phyloP scores from a whole-genome alignment of 768 basidiomycete species.

The Pleurotus giganteus region DNA sequence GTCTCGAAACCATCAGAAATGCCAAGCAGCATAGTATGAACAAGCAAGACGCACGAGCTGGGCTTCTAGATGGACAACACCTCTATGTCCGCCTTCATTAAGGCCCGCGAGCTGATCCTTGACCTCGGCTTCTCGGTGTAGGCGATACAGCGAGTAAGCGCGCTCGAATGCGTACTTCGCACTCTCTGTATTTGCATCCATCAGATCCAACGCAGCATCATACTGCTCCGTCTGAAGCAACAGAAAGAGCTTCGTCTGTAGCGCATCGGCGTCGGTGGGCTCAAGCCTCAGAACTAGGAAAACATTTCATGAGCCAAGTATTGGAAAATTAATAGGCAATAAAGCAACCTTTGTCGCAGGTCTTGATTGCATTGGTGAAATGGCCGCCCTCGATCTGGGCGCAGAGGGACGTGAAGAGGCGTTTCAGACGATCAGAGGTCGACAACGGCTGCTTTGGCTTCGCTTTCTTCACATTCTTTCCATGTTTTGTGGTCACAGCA shows the following conservation, averaged over 20 bases:
- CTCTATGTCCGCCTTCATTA: constrained; percentile 56
- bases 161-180: constrained; percentile 55
- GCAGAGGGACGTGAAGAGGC: constrained; percentile 74
- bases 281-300: constrained; percentile 66
- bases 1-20: background rate
- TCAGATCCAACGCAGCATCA: constrained; percentile 59
- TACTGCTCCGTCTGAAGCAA: constrained; percentile 88
- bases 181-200: constrained; percentile 27
- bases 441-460: constrained; percentile 31
- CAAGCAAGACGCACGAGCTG: constrained; percentile 64
- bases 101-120: constrained; percentile 45
- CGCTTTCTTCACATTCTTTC: constrained; percentile 21
- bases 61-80: constrained; percentile 77
- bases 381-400: constrained; percentile 91
- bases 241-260: constrained; percentile 83
- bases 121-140: constrained; percentile 77
- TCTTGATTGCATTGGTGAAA: constrained; percentile 82
- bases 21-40: constrained; percentile 13
- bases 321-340: constrained; percentile 9
- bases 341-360: constrained; percentile 81
- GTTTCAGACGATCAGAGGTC: constrained; percentile 40
- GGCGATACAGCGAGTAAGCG: constrained; percentile 81
- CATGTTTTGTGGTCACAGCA: constrained; percentile 9
- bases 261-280: constrained; percentile 67
- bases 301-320: background rate